Evolutionary conservation across 1,284 basidiomycete species (phyloP).

Genomic region (Trametes hirsuta): DNA sequence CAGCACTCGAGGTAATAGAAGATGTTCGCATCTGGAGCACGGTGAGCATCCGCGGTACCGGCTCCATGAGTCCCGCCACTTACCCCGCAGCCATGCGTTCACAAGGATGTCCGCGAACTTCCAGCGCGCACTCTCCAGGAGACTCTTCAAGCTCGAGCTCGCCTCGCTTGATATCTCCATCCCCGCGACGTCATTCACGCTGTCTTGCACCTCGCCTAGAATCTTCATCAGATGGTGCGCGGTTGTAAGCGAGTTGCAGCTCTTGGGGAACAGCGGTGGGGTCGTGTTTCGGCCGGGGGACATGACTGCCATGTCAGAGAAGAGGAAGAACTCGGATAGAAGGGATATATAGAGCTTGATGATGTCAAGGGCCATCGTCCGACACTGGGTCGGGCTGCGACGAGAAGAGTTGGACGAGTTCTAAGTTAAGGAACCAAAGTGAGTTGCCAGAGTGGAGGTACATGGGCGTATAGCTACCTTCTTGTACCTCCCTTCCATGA

Average conservation of each 20-base stretch:
- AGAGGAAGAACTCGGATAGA: constrained; percentile 87
- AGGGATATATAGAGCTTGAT: constrained; percentile 87
- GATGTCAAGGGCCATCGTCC: constrained; percentile 90
- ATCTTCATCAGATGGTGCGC: constrained; percentile 82
- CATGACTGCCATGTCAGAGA: constrained; percentile 78
- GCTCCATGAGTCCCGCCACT: constrained; percentile 12
- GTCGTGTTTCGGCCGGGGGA: constrained; percentile 41
- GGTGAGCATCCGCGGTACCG: neutral
- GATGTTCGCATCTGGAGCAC: constrained; percentile 74
- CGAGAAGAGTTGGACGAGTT: constrained; percentile 40
- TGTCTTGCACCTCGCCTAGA: constrained; percentile 85
- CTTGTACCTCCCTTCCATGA: constrained; percentile 90
- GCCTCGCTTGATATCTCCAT: constrained; percentile 85
- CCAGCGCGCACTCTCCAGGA: constrained; percentile 88
- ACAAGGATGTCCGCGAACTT: constrained; percentile 86
- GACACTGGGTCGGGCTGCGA: constrained; percentile 83
- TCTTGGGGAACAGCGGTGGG: constrained; percentile 72
- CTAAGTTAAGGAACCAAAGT: constrained; percentile 13
- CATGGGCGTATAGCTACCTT: constrained; percentile 53
- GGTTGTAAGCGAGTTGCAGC: constrained; percentile 84
- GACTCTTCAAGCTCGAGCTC: constrained; percentile 63
- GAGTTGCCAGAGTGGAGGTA: neutral
- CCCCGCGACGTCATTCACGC: constrained; percentile 77
- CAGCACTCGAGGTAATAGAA: constrained; percentile 91
- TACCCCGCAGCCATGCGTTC: constrained; percentile 83